Evolutionary conservation across 1,284 basidiomycete species (phyloP).

Genomic region (Ustilago loliicola): DNA sequence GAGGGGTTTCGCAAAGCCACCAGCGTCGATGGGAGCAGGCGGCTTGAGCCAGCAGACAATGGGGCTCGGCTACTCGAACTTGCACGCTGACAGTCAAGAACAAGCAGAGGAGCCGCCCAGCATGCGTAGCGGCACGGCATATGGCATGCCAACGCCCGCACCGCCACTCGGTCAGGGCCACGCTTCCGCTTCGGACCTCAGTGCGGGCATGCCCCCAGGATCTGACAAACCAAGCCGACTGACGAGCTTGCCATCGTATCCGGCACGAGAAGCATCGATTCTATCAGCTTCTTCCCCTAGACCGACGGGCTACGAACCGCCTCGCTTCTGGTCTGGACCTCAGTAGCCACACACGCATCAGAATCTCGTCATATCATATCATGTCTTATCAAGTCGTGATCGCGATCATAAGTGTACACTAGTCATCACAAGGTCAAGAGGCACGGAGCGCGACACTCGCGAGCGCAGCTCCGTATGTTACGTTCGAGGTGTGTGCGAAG

Average conservation of each 20-base stretch:
- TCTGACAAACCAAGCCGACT: slow-evolving; percentile 3
- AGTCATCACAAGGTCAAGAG: neutral
- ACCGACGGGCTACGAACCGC: slow-evolving; percentile 6
- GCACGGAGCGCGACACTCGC: neutral
- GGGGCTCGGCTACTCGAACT: neutral
- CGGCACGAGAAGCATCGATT: neutral
- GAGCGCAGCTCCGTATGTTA: neutral
- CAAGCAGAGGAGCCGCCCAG: neutral
- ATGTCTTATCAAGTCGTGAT: neutral
- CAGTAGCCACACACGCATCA: slow-evolving; percentile 3
- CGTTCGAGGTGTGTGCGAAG: neutral
- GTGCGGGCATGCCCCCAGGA: neutral
- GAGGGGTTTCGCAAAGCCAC: neutral
- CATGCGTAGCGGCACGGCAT: neutral
- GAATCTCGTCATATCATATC: neutral
- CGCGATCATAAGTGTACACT: slow-evolving; percentile 10
- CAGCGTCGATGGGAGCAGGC: neutral
- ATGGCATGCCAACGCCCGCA: neutral
- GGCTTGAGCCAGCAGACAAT: neutral
- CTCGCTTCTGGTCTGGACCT: slow-evolving; percentile 11
- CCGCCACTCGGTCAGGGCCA: neutral
- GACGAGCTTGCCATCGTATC: slow-evolving; percentile 3
- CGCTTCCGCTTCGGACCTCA: neutral
- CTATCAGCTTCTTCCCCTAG: slow-evolving; percentile 7
- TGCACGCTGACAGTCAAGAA: slow-evolving; percentile 8